Conservation (phyloP, 2,329 filamentous ascomycete species). For the Ceratocystiopsis sp. region DNA sequence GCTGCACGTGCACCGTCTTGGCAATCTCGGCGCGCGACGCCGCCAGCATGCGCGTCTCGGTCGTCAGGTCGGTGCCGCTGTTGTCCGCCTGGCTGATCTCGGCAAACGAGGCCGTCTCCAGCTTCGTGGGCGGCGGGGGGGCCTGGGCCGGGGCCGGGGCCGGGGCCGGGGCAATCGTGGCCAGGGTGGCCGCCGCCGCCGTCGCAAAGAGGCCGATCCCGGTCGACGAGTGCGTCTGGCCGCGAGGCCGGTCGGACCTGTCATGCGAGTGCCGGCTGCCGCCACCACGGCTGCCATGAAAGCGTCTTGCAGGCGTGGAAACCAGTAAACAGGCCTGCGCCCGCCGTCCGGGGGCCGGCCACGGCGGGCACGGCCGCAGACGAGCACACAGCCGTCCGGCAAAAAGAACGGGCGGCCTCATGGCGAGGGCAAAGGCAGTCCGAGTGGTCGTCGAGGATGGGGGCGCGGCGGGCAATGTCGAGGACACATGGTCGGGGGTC, state of each 20-base stretch:
- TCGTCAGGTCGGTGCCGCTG: constrained; percentile 39
- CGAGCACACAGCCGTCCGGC: background rate
- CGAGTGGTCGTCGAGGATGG: too few species aligned
- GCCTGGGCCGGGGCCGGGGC: constrained; percentile 9
- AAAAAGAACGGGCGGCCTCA: background rate
- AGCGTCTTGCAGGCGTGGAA: too few species aligned
- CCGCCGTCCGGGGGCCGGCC: too few species aligned
- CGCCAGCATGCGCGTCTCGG: constrained; percentile 75
- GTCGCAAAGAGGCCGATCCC: too few species aligned
- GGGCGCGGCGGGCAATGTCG: background rate
- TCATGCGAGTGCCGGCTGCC: too few species aligned
- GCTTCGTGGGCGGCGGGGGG: constrained; percentile 18
- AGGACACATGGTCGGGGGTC: background rate
- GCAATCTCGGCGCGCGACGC: constrained; percentile 61
- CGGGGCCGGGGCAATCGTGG: background rate
- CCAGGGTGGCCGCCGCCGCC: too few species aligned
- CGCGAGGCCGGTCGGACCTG: too few species aligned
- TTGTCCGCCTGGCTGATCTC: constrained; percentile 39
- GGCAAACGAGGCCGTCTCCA: constrained; percentile 41
- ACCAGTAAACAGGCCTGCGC: too few species aligned
- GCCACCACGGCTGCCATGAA: too few species aligned
- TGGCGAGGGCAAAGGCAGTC: background rate
- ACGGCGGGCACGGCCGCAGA: too few species aligned
- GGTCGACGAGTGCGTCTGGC: too few species aligned
- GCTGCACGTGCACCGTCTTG: constrained; percentile 35